phyloP scores from a whole-genome alignment of 768 basidiomycete species.

The Lentinus brumalis region DNA sequence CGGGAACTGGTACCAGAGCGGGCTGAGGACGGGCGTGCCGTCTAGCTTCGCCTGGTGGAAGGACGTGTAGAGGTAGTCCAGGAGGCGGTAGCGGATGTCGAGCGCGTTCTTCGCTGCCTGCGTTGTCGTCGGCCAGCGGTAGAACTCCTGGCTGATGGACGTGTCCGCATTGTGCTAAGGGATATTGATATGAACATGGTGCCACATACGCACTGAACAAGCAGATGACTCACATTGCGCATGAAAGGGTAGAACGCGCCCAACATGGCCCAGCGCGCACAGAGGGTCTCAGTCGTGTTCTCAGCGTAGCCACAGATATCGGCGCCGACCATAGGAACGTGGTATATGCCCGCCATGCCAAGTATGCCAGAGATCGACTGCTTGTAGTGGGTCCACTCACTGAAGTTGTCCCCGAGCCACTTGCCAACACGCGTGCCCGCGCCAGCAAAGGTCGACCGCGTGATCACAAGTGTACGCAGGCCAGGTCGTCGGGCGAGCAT shows the following conservation, averaged over 20 bases:
- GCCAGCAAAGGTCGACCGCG: constrained; percentile 73
- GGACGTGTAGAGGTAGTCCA: constrained; percentile 74
- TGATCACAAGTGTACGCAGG: constrained; percentile 63
- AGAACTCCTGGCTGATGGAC: constrained; percentile 66
- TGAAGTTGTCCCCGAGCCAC: constrained; percentile 73
- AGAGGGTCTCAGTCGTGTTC: constrained; percentile 68
- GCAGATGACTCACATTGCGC: constrained; percentile 56
- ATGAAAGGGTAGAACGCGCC: constrained; percentile 82
- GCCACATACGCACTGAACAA: background rate
- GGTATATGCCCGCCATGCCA: constrained; percentile 64
- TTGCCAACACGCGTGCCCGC: constrained; percentile 70
- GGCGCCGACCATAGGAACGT: constrained; percentile 75
- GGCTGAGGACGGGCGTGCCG: constrained; percentile 67
- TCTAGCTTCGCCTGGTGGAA: constrained; percentile 59
- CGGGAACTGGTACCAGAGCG: constrained; percentile 69
- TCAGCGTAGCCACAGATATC: constrained; percentile 72
- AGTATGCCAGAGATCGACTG: constrained; percentile 65
- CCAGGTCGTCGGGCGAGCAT: constrained; percentile 66
- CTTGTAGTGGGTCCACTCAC: constrained; percentile 59
- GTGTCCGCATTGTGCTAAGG: constrained; percentile 57
- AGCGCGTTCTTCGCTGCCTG: constrained; percentile 61
- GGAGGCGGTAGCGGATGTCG: constrained; percentile 63
- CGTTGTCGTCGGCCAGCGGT: constrained; percentile 59
- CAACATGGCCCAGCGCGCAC: constrained; percentile 76
- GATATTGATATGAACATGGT: background rate